A percentile compares a stretch with the other conserved stretches of the same genome.
Evolutionary conservation across 1,284 basidiomycete genomes (phyloP).

Genomic region (Veloboletus limbatus): DNA sequence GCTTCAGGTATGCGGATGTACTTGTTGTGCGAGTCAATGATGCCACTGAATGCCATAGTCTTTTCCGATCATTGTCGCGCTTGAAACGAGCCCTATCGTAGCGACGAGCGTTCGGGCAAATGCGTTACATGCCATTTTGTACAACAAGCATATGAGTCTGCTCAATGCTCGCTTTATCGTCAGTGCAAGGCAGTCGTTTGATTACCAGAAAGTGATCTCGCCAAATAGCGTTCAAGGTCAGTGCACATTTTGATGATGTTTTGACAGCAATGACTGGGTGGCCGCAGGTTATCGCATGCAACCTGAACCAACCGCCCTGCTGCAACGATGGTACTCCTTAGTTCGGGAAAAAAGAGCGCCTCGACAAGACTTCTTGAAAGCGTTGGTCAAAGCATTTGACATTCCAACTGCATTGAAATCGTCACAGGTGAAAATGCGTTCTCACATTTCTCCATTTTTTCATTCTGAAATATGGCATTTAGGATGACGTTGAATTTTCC

Average conservation of each 20-base stretch:
- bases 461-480: slow-evolving; percentile 4
- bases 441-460: not conserved
- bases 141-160: slow-evolving; percentile 87
- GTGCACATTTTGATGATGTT: slow-evolving; percentile 1
- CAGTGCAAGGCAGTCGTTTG: slow-evolving; percentile 77
- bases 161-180: slow-evolving; percentile 83
- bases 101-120: slow-evolving; percentile 73
- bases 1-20: slow-evolving; percentile 56
- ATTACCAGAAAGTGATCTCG: slow-evolving; percentile 71
- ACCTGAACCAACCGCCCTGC: slow-evolving; percentile 62
- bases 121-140: slow-evolving; percentile 77
- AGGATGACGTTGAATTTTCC: slow-evolving; percentile 80
- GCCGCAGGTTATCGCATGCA: slow-evolving; percentile 61
- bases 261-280: not conserved
- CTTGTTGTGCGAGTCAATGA: not conserved
- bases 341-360: slow-evolving; percentile 85
- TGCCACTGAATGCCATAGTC: slow-evolving; percentile 50
- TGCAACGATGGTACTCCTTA: slow-evolving; percentile 89
- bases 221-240: slow-evolving; percentile 49
- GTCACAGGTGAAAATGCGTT: slow-evolving; percentile 40
- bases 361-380: slow-evolving; percentile 84
- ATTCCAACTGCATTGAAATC: slow-evolving; percentile 46
- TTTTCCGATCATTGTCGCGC: slow-evolving; percentile 87
- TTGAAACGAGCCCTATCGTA: slow-evolving; percentile 78
- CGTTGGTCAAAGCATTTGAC: slow-evolving; percentile 80